phyloP scores from a whole-genome alignment of 2,329 filamentous ascomycete species.

The Thielaviopsis cerberus region DNA sequence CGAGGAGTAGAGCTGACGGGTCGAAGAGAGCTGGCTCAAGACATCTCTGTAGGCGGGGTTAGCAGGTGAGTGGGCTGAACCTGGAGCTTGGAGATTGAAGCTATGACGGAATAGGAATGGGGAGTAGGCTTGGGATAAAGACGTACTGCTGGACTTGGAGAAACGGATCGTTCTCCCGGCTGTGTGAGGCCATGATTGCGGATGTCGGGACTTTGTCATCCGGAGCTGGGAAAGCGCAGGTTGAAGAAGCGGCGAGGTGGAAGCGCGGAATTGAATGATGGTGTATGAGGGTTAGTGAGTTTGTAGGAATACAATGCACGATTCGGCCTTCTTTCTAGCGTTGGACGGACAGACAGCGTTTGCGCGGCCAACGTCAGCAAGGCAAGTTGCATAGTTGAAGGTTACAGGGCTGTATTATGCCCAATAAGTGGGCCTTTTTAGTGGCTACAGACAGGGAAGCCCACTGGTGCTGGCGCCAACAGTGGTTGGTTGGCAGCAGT shows the following conservation, averaged over 20 bases:
- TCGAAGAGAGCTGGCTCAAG: conserved; percentile 58
- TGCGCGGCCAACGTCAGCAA: no score
- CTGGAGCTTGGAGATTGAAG: not conserved
- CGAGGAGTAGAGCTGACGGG: conserved; percentile 76
- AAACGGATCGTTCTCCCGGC: conserved; percentile 50
- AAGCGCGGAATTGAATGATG: not conserved
- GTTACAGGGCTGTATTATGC: not conserved
- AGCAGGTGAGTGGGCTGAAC: conserved; percentile 7
- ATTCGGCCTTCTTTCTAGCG: no score
- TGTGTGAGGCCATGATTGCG: conserved; percentile 46
- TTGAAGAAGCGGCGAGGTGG: not conserved
- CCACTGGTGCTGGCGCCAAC: no score
- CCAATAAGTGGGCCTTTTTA: no score
- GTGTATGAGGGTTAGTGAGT: not conserved
- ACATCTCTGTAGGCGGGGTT: conserved; percentile 49
- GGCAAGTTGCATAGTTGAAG: no score
- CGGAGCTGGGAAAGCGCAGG: not conserved
- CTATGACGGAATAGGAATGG: not conserved
- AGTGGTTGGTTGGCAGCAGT: no score
- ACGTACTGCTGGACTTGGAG: conserved; percentile 52
- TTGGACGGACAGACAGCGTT: no score
- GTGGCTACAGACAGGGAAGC: no score
- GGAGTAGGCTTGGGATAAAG: not conserved
- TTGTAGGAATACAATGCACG: not conserved
- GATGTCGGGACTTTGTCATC: conserved; percentile 3